A percentile compares a stretch with the other conserved stretches of the same genome.
Evolutionary conservation across 2,329 filamentous ascomycete species (phyloP).

Genomic region (Alternaria ventricosa): DNA sequence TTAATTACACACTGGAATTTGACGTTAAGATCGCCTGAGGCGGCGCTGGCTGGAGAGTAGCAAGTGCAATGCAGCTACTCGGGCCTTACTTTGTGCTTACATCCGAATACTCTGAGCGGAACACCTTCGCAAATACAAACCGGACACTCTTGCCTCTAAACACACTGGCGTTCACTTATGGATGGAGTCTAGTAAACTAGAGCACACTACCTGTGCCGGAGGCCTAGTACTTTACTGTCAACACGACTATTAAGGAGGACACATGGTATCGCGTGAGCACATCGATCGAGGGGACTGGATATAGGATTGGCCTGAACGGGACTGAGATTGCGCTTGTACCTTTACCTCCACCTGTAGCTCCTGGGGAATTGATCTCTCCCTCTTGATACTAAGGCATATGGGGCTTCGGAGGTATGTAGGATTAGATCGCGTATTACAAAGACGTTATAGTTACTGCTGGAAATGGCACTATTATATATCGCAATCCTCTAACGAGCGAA

Average conservation of each 20-base stretch:
- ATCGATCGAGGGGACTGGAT: background rate
- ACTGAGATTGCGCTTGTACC: background rate
- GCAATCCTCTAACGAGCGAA: constrained; percentile 1
- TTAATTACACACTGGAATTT: background rate
- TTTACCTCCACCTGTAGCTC: background rate
- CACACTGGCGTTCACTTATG: background rate
- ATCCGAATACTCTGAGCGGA: background rate
- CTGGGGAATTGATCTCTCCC: constrained; percentile 22
- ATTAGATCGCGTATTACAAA: constrained; percentile 45
- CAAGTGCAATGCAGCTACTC: background rate
- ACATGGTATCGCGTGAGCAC: background rate
- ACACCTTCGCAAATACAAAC: background rate
- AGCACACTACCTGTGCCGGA: background rate
- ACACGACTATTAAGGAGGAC: background rate
- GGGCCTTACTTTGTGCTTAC: constrained; percentile 3
- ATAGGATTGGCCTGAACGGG: background rate
- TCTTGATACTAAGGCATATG: constrained; percentile 34
- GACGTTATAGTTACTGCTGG: constrained; percentile 36
- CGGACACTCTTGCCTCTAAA: background rate
- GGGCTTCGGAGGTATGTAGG: constrained; percentile 53
- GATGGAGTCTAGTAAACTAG: constrained; percentile 1
- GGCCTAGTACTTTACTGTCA: background rate
- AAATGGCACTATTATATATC: background rate
- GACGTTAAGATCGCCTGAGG: background rate
- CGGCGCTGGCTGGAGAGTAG: background rate